Evolutionary conservation across 371 early-diverging fungal genomes (phyloP).

Genomic region (Mortierella sp.): DNA sequence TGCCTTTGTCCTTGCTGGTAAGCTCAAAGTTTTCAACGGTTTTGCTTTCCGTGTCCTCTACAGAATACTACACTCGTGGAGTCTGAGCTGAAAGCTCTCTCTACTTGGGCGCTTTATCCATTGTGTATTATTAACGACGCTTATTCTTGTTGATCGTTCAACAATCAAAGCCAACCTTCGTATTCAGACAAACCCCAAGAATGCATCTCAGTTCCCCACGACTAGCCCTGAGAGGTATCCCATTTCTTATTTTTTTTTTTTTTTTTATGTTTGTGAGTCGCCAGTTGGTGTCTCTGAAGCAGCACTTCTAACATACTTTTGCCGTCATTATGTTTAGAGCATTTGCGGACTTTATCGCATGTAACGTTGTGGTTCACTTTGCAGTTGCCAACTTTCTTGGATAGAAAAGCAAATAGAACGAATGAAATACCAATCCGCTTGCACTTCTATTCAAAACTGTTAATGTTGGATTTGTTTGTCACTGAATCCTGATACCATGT

Average conservation of each 20-base stretch:
- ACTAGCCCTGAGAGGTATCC: slow-evolving; percentile 69
- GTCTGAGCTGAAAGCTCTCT: neutral
- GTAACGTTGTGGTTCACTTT: slow-evolving; percentile 76
- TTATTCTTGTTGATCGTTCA: neutral
- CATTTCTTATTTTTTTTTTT: neutral
- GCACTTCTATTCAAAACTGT: neutral
- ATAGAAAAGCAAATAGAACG: slow-evolving; percentile 43
- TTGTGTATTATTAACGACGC: neutral
- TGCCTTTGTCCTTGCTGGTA: slow-evolving; percentile 94
- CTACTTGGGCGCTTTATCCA: neutral
- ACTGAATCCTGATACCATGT: no score
- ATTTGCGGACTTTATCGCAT: slow-evolving; percentile 82
- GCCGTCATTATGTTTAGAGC: slow-evolving; percentile 61
- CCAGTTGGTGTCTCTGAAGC: neutral
- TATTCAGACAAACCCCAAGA: slow-evolving; percentile 81
- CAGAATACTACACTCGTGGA: neutral
- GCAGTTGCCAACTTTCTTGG: slow-evolving; percentile 87
- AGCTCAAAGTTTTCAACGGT: neutral
- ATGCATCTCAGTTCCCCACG: slow-evolving; percentile 62
- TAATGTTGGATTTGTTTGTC: no score
- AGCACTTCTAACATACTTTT: neutral
- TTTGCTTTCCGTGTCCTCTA: no score
- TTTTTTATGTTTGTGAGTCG: neutral
- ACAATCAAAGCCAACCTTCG: slow-evolving; percentile 65
- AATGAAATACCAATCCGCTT: neutral